Evolutionary conservation across 1,139 yeast genomes (phyloP).

Genomic region (Scheffersomyces cryptocercus): DNA sequence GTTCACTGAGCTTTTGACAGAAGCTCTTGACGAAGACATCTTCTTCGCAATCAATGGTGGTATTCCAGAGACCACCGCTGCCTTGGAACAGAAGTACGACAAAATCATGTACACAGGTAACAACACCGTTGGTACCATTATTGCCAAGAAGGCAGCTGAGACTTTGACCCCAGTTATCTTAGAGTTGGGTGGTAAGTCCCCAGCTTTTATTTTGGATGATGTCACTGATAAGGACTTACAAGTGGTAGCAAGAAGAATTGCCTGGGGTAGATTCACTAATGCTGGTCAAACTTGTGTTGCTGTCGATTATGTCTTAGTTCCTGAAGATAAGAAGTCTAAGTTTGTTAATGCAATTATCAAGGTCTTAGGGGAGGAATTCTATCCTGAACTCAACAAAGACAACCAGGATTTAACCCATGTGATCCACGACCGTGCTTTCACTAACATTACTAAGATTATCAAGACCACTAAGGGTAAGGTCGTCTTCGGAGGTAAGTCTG

Average conservation of each 20-base stretch:
- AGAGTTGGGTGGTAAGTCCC: conserved; percentile 95
- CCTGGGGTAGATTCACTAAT: conserved; percentile 78
- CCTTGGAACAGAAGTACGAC: conserved; percentile 70
- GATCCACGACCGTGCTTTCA: conserved; percentile 60
- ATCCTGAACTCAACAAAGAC: conserved; percentile 35
- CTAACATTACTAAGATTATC: conserved; percentile 49
- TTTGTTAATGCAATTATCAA: conserved; percentile 48
- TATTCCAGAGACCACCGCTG: conserved; percentile 64
- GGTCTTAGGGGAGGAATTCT: conserved; percentile 48
- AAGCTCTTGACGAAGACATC: conserved; percentile 56
- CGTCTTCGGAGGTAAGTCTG: conserved; percentile 57
- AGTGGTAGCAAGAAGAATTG: conserved; percentile 63
- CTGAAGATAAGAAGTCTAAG: conserved; percentile 43
- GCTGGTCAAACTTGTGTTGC: conserved; percentile 94
- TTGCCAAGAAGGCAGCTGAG: conserved; percentile 82
- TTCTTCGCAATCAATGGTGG: conserved; percentile 75
- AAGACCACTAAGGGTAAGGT: conserved; percentile 56
- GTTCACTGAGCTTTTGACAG: conserved; percentile 55
- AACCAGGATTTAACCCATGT: conserved; percentile 56
- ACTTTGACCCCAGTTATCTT: conserved; percentile 76
- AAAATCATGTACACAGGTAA: conserved; percentile 89
- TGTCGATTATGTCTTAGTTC: conserved; percentile 77
- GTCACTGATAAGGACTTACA: conserved; percentile 45
- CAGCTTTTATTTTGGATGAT: conserved; percentile 65
- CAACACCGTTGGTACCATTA: conserved; percentile 69